Base-by-base conservation (phyloP, 2,329 filamentous ascomycete species). In the Eutypella sp. region DNA sequence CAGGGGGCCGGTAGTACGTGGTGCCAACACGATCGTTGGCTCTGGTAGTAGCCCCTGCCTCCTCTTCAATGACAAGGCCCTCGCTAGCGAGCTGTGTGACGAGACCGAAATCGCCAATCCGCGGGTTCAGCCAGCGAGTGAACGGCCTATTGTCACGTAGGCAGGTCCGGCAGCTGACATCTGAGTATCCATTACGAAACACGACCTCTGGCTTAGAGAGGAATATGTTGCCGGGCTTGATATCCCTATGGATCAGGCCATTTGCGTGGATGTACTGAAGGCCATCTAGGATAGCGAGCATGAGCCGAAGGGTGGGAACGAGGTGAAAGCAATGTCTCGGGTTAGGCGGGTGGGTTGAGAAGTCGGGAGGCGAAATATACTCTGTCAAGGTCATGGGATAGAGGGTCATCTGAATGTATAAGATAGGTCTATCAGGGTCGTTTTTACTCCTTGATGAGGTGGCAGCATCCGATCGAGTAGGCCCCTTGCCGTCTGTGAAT, bases 351-450 rank as follows among this genome's bases (percentile, higher is more conserved):
- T 8, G 67, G 61, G 13, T 44, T 55, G 42, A 33, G 49, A 59
- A 20, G 70, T 65, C 20, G 68, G 71, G 3, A 84, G 70, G 65
- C 20, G 68, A 71, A 2, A 84, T 60, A 55, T 81, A 85, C 7
- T 78, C 74, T 13, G 74, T 72, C 8, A 85, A 68, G 4, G 78
- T 84, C 50, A 81, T 72, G 1, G 81, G 79, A 56, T 85, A 81
- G 4, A 85, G 65, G 2, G 79, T 81, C 82, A 85, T 85, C 57
- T 85, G 82, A n/a, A 85, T 80, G 58, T 84, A 81, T 8, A 85
- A 67, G 5, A 75, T 75, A 10, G 82, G 66, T 4, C 59, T 53
- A 33, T 41, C 40, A 2, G 48, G 40, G 8, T 64, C 59, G 20
- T 57, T 47, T 2, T 55, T 49, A 27, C 58, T 47, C 38, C 53